Conservation (phyloP, 2,329 filamentous ascomycete genomes). For the Microdochium trichocladiopsis region DNA sequence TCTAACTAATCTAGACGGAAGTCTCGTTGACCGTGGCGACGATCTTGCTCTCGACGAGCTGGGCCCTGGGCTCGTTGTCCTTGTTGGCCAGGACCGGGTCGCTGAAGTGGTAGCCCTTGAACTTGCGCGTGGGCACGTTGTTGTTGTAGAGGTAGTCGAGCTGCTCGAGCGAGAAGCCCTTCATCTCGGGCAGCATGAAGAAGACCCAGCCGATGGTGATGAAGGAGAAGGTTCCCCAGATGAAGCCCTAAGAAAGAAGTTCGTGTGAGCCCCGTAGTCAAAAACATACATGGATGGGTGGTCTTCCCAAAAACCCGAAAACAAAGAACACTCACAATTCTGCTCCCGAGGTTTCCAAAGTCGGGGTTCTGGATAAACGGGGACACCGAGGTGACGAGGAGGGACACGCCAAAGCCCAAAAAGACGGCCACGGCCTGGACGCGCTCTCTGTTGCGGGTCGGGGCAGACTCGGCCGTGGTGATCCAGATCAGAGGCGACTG, state of each 20-base stretch:
- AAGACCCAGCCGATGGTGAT: constrained; percentile 15
- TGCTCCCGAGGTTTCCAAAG: constrained; percentile 15
- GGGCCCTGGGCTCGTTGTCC: not conserved
- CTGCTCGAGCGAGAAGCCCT: constrained; percentile 19
- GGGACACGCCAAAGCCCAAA: constrained; percentile 14
- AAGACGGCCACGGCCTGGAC: constrained; percentile 18
- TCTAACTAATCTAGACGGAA: not conserved
- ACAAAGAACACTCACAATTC: constrained; percentile 6
- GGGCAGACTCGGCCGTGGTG: constrained; percentile 17
- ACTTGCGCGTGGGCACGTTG: constrained; percentile 13
- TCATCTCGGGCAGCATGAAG: constrained; percentile 21
- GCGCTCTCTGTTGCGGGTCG: constrained; percentile 17
- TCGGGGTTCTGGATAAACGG: constrained; percentile 18
- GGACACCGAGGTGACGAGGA: constrained; percentile 18
- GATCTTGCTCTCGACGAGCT: not conserved
- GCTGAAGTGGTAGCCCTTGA: not conserved
- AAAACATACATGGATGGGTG: too few relatives aligned
- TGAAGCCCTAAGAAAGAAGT: constrained; percentile 10
- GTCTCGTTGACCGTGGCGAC: not conserved
- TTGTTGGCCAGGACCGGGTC: not conserved
- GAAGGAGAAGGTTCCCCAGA: constrained; percentile 18
- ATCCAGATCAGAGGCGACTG: constrained; percentile 13
- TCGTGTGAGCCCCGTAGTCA: constrained; percentile 11
- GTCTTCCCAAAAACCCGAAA: too few relatives aligned
- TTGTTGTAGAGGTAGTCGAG: constrained; percentile 19